phyloP scores from a whole-genome alignment of 2,329 filamentous ascomycete species.

The Aspergillus aculeatus region DNA sequence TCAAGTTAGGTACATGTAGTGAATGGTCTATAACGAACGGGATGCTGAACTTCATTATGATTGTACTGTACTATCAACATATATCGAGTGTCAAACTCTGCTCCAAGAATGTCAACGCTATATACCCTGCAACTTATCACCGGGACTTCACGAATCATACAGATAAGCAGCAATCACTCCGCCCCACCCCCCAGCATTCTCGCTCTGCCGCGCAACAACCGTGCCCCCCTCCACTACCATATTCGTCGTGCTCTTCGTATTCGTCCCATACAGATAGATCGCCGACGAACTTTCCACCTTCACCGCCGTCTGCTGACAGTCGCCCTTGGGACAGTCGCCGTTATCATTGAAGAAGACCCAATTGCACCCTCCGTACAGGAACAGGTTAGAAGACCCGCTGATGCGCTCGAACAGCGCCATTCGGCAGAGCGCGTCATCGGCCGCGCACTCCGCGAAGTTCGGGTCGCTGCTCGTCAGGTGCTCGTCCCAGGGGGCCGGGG shows the following conservation, averaged over 20 bases:
- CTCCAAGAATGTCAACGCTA: too few species aligned
- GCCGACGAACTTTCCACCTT: conserved; percentile 25
- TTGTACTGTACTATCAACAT: too few species aligned
- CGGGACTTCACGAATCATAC: conserved; percentile 15
- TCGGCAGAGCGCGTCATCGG: conserved; percentile 33
- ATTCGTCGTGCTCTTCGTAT: conserved; percentile 31
- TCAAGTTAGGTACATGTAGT: too few species aligned
- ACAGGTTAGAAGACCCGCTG: conserved; percentile 30
- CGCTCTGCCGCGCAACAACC: conserved; percentile 25
- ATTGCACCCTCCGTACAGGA: conserved; percentile 40
- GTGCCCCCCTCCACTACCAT: conserved; percentile 27
- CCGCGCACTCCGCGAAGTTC: conserved; percentile 27
- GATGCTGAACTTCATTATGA: too few species aligned
- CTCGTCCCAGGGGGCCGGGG: conserved; percentile 29
- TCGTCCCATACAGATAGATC: conserved; percentile 31
- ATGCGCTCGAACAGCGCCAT: conserved; percentile 37
- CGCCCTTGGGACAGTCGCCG: conserved; percentile 28
- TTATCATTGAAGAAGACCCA: conserved; percentile 44
- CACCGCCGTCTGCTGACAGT: conserved; percentile 41
- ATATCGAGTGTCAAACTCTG: too few species aligned
- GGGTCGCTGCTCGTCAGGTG: conserved; percentile 26
- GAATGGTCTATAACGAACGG: too few species aligned
- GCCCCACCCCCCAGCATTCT: conserved; percentile 37
- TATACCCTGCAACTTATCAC: too few species aligned
- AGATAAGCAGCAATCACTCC: conserved; percentile 35